A percentile compares a stretch with the other conserved stretches of the same genome.
phyloP scores from a whole-genome alignment of 495 filamentous ascomycete genomes.

The Penicillium robsamsonii region DNA sequence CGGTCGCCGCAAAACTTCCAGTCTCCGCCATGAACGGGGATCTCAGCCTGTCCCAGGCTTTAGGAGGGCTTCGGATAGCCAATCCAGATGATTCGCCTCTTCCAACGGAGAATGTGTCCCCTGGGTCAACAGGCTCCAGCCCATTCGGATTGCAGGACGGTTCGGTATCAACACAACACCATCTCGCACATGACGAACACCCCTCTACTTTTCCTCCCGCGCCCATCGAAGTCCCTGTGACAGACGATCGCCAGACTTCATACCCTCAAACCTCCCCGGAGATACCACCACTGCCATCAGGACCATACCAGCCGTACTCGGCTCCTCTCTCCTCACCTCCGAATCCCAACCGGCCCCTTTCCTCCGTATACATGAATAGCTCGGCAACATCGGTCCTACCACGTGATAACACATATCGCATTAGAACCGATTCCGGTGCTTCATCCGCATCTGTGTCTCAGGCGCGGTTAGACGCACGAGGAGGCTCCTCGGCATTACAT shows the following conservation, averaged over 20 bases:
- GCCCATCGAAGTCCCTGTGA: slow-evolving; percentile 20
- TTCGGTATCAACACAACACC: slow-evolving; percentile 31
- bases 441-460: slow-evolving; percentile 57
- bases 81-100: slow-evolving; percentile 87
- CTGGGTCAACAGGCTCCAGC: slow-evolving; percentile 24
- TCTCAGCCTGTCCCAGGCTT: slow-evolving; percentile 84
- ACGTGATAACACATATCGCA: slow-evolving; percentile 54
- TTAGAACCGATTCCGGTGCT: slow-evolving; percentile 63
- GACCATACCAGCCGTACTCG: slow-evolving; percentile 38
- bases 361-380: slow-evolving; percentile 53
- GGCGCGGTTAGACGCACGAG: slow-evolving; percentile 58
- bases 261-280: slow-evolving; percentile 23
- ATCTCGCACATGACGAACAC: slow-evolving; percentile 19
- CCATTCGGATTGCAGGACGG: slow-evolving; percentile 26
- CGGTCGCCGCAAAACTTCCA: slow-evolving; percentile 11
- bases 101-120: slow-evolving; percentile 47
- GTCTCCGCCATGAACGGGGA: slow-evolving; percentile 75
- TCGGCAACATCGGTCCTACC: slow-evolving; percentile 34
- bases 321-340: slow-evolving; percentile 41
- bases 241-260: slow-evolving; percentile 33
- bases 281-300: slow-evolving; percentile 20
- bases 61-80: slow-evolving; percentile 94
- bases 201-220: slow-evolving; percentile 24
- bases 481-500: slow-evolving; percentile 59
- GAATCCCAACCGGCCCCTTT: slow-evolving; percentile 52